Base-by-base conservation (phyloP, 1,284 basidiomycete genomes). In the Fomitopsis pinicola region DNA sequence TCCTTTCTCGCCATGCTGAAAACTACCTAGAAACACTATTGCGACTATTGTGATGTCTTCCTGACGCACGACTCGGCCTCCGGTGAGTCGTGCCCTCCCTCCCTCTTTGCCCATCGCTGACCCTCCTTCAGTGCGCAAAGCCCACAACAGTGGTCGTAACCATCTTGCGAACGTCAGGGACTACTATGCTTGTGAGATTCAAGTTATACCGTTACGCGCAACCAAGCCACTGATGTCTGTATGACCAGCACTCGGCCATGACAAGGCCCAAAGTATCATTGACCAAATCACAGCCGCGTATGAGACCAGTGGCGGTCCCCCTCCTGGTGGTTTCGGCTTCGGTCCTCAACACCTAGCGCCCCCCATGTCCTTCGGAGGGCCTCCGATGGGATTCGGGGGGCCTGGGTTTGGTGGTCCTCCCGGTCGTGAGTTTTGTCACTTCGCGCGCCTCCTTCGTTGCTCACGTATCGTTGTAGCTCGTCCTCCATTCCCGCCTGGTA, bases 141-240 rank as follows among this genome's bases (percentile, higher is more conserved):
- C 97, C 54, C 97, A 99, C 77, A 98, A 98, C 78, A 94, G 89
- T 66, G 97, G 97, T 63, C 84, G 96, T 62, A 99, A 99, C 77
- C 97, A 99, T 73, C 83, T 98, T 46, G 83, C 94, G 57, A 99
- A 99, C 73, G 97, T 99, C 63, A 82, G 95, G 66, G 97, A 99
- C 71, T 99, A 98, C 76, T 99, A 98, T 77, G 92, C 94, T 35
- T 94, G 92, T 95, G 67, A 64, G 90, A 73, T 12, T n/a, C 1
- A 14, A 15, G 45, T 15, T 60, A 44, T 17, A 3, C 9, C 38
- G 2, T 8, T 54, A 0, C 12, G 28, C 52, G 28, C 59, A 15
- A 14, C 28, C 33, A 42, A 55, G 59, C 57, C 55, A 63, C 59
- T 72, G 22, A 69, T 48, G n/a, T 54, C 0, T 62, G 50, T 28